Evolutionary conservation across 495 filamentous ascomycete genomes (phyloP), one percentile per base, ranked within the genome.

Genomic region (Annulohypoxylon moriforme): DNA sequence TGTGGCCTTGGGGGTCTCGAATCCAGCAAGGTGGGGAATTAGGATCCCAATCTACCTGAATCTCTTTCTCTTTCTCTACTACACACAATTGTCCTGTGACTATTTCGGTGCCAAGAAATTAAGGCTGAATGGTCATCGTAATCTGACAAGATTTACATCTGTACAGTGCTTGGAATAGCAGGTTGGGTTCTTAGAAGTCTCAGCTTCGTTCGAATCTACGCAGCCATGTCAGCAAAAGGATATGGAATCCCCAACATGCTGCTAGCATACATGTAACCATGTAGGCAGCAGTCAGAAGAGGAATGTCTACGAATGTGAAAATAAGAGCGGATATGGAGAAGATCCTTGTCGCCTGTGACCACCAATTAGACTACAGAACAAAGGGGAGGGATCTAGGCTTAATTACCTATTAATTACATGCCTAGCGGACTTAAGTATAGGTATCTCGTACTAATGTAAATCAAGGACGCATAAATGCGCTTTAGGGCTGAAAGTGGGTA

Each of bases 1-100:
- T 34, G 14, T 55, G 2, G 50, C 13, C 38, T 29, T 46, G 60
- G 59, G 64, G 52, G 44, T 46, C 50, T 64, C 44, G 33, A 67
- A 46, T 64, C 36, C 18, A 25, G 50, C 50, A 68, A 72, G 59
- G 69, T 68, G 69, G 69, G 64, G 69, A 68, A 64, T 68, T 64
- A 49, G 40, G 50, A 20, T 33, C 27, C 20, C 18, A 58, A 58
- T 66, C 49, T 65, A 69, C 16, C 60, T 34, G 25, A 52, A 34
- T 18, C 59, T 36, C 49, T 47, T 57, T 18, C 59, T 36, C 49
- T 47, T 57, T 29, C 58, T 61, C 52, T 42, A 60, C 52, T 42
- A 60, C 27, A 60, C 22, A 46, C 53, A 50, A 68, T 42, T 60
- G 34, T 11, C 47, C 29, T 29, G 20, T 33, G 56, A 34, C 40